These are phyloP conservation scores for Mortierella sp. DNA, from an alignment of 371 early-diverging fungal genomes.

Conservation along the genomic window DNA sequence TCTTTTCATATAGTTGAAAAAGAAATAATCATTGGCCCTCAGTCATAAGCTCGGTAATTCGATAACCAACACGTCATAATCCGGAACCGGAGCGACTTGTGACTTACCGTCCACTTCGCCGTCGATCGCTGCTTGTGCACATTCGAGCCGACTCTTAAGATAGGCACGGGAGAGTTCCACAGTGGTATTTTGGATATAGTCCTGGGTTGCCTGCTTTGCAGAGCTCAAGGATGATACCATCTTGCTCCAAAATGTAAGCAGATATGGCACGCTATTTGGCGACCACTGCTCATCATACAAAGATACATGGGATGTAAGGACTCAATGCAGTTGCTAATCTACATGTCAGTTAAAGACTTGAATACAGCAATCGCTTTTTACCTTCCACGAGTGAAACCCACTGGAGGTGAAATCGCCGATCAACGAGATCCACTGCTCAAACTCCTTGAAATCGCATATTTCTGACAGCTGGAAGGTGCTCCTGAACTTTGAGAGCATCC, in stretches of 20 bases:
- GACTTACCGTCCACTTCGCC: constrained; percentile 72
- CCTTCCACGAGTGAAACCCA: constrained; percentile 82
- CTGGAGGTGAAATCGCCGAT: constrained; percentile 82
- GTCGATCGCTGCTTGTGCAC: constrained; percentile 67
- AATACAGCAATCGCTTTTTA: constrained; percentile 25
- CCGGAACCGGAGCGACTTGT: too few relatives aligned
- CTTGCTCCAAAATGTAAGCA: constrained; percentile 90
- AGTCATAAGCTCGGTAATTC: too few relatives aligned
- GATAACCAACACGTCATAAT: background rate
- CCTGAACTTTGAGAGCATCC: constrained; percentile 86
- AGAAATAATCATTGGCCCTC: too few relatives aligned
- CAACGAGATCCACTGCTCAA: constrained; percentile 78
- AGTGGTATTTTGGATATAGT: constrained; percentile 44
- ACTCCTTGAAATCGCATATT: constrained; percentile 78
- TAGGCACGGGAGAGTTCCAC: constrained; percentile 64
- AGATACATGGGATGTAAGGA: background rate
- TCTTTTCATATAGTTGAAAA: constrained; percentile 49
- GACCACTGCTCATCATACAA: constrained; percentile 65
- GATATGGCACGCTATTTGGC: constrained; percentile 80
- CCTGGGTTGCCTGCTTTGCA: constrained; percentile 59
- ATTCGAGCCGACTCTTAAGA: constrained; percentile 66
- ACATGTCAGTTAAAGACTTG: too few relatives aligned
- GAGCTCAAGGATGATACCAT: constrained; percentile 74
- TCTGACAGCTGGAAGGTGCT: constrained; percentile 83
- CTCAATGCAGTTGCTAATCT: too few relatives aligned